These are phyloP conservation scores for Lineolata rhizophorae DNA, from an alignment of 495 filamentous ascomycete genomes.

Conservation along the genomic window DNA sequence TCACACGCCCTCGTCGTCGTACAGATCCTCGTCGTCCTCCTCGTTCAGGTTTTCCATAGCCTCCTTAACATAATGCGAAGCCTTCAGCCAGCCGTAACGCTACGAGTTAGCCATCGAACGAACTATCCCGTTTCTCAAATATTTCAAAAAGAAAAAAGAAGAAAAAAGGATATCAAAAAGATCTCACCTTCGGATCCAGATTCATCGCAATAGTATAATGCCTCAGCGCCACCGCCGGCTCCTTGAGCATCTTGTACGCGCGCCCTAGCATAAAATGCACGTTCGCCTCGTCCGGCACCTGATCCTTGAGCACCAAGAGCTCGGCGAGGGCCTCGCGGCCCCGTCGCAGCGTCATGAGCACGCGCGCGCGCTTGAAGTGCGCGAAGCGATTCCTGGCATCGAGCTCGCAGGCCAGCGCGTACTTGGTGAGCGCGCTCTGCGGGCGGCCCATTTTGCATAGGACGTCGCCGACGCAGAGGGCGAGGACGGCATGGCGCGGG, in stretches of 20 bases:
- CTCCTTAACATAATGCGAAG: slow-evolving; percentile 75
- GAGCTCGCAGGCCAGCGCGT: slow-evolving; percentile 54
- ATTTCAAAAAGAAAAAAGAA: no score
- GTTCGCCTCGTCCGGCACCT: slow-evolving; percentile 84
- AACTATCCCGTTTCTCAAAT: no score
- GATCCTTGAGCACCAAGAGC: slow-evolving; percentile 60
- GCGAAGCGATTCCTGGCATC: slow-evolving; percentile 38
- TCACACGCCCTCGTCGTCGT: slow-evolving; percentile 29
- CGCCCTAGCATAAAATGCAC: slow-evolving; percentile 85
- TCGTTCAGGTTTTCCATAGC: slow-evolving; percentile 80
- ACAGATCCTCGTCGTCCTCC: slow-evolving; percentile 57
- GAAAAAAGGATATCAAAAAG: no score
- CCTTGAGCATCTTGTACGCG: slow-evolving; percentile 57
- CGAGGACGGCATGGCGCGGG: slow-evolving; percentile 70
- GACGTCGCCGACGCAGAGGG: slow-evolving; percentile 77
- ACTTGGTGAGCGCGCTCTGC: slow-evolving; percentile 53
- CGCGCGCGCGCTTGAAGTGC: slow-evolving; percentile 79
- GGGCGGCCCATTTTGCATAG: slow-evolving; percentile 70
- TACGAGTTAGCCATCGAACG: no score
- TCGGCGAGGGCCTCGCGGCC: slow-evolving; percentile 50
- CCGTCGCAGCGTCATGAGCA: slow-evolving; percentile 55
- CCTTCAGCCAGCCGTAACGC: no score
- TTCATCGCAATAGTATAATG: slow-evolving; percentile 90
- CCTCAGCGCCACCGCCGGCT: slow-evolving; percentile 63
- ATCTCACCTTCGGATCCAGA: slow-evolving; percentile 95